Base-by-base conservation (phyloP, 129 eudicot genomes). In the Kitagawia praeruptora region DNA sequence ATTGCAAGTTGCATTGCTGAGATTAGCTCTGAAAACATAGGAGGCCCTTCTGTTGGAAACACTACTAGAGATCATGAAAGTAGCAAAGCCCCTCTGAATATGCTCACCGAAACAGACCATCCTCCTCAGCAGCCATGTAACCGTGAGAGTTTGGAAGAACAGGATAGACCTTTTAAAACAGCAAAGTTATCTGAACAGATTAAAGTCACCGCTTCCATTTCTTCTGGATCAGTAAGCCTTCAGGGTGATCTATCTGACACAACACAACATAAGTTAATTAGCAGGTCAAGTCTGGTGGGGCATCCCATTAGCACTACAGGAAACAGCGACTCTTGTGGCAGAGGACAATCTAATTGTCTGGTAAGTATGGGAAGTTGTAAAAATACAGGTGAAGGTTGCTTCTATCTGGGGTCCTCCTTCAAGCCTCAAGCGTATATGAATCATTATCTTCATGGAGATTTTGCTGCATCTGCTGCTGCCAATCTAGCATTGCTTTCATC, bases 381-480 rank as follows among this genome's bases (percentile, higher is more conserved):
- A 47, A 82, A 70, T 79, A 23, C 37, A 74, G 41, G n/a, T 48
- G 80, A 78, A 71, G 81, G 75, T 66, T 82, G 87, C 85, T 44
- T 80, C 25, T 90, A 83, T 86, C 81, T 80, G 93, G 99, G 99
- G 21, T 89, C 92, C 66, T 80, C 91, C 28, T 95, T 87, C 42
- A 92, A 84, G 75, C 70, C 87, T 54, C 87, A 85, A 23, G 84
- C 82, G 48, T 95, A 95, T 79, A 58, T 81, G 64, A 95, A 95
- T 79, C 75, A 84, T 56, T 95, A 92, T 84, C 70, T 79, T 44
- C 96, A 95, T 77, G 99, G 99, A 61, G 97, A 92, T 66, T 92
- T 95, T 84, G 99, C 97, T 74, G 99, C 99, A 4, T 87, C 99
- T 38, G 95, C 99, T 76, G 96, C 96, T 78, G 97, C 97, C 53